Base-by-base conservation (phyloP, 345 rosid genomes). In the Populus pruinosa region DNA sequence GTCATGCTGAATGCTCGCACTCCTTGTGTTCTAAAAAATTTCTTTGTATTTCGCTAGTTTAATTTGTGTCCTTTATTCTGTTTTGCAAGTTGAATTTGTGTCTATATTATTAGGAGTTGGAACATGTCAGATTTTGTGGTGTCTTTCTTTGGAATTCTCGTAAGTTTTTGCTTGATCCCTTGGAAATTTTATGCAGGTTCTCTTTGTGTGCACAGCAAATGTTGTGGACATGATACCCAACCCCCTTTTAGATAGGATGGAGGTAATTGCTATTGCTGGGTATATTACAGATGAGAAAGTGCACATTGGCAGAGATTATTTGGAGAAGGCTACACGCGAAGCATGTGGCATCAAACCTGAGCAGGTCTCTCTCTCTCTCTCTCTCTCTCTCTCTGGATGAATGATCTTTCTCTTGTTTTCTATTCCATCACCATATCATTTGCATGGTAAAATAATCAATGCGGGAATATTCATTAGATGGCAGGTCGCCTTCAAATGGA, bases 141-240 rank as follows among this genome's bases (percentile, higher is more conserved):
- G n/a, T n/a, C 2, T 18, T 41, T 49, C 8, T 16, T 63, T 44
- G 0, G 33, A 55, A 7, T 12, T 64, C 81, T 29, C 38, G n/a
- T 11, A 67, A 49, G 56, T 71, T 66, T 43, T 41, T 77, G 65
- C 53, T 78, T 77, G 55, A 78, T 35, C 78, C 55, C 70, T 79
- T 55, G 66, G 21, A 53, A 3, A 29, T 67, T 23, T 63, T 69
- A 23, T 73, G 69, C 91, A 96, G 99, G 99, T 96, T 81, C 89
- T 94, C 35, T 96, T 96, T 83, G 99, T 96, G 63, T 96, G 99
- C 92, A 96, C 99, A 13, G 99, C 99, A 83, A 96, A 96, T 89
- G 99, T 94, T 75, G 82, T 96, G 79, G 97, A 94, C 75, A 92
- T 56, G 85, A 96, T 96, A 81, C 98, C 99, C n/a, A 91, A 85